Percentiles rank a stretch among this genome's conserved stretches.
Conservation (phyloP, 2,329 filamentous ascomycete genomes). For the Talaromyces sp. region DNA sequence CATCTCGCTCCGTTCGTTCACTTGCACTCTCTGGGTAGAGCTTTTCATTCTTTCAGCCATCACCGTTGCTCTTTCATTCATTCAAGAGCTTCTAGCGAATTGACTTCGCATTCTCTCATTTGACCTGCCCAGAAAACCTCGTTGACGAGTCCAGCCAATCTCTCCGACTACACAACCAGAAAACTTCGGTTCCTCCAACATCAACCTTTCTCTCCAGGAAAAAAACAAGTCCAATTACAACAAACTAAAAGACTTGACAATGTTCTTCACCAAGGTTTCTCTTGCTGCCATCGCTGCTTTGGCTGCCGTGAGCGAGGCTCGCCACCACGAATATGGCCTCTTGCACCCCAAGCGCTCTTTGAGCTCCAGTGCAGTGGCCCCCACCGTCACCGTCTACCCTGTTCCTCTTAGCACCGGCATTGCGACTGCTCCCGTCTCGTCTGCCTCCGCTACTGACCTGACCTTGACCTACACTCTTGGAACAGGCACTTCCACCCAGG, state of each 20-base stretch:
- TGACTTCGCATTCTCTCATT: slow-evolving; percentile 20
- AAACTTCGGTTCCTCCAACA: background rate
- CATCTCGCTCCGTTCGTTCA: slow-evolving; percentile 6
- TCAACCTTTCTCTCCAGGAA: background rate
- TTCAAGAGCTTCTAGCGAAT: slow-evolving; percentile 18
- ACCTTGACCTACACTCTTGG: slow-evolving; percentile 42
- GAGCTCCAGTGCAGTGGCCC: background rate
- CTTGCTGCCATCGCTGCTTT: slow-evolving; percentile 35
- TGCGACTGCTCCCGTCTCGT: slow-evolving; percentile 15
- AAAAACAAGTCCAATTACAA: background rate
- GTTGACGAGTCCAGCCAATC: slow-evolving; percentile 20
- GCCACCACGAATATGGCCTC: slow-evolving; percentile 24
- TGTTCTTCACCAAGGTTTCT: slow-evolving; percentile 38
- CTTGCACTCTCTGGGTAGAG: slow-evolving; percentile 19
- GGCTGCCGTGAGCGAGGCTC: slow-evolving; percentile 35
- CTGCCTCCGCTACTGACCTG: slow-evolving; percentile 22
- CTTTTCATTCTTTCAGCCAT: slow-evolving; percentile 13
- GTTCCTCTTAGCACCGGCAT: slow-evolving; percentile 24
- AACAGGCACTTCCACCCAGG: slow-evolving; percentile 32
- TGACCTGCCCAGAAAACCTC: slow-evolving; percentile 18
- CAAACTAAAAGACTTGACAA: slow-evolving; percentile 26
- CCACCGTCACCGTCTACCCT: slow-evolving; percentile 23
- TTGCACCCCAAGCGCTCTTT: slow-evolving; percentile 22
- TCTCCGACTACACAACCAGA: background rate
- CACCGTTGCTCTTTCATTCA: slow-evolving; percentile 18